Base-by-base conservation (phyloP, 2,329 filamentous ascomycete genomes). In the Curvularia spicifera region DNA sequence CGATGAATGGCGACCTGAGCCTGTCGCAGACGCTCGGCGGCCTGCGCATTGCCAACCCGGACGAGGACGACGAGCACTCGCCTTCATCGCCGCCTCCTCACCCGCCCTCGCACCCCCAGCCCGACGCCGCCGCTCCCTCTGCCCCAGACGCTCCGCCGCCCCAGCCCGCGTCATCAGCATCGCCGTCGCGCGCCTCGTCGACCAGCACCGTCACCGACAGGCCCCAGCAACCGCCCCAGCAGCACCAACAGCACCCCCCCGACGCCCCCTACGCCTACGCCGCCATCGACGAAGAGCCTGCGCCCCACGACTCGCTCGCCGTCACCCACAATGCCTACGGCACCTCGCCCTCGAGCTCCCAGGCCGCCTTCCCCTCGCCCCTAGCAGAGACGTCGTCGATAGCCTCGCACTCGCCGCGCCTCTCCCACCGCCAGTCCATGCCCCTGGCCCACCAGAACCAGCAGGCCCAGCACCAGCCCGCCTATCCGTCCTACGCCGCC, bases 1-100 rank as follows among this genome's bases (percentile, higher is more conserved):
- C 75, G 78, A 97, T 97, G 93, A 91, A 93, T 81, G 91, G 91
- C 79, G 93, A 97, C 82, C 82, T 97, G 76, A 96, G 91, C 79
- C 87, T 98, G 67, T 95, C 93, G 74, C 91, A 93, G 81, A 91
- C 92, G 73, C 85, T 98, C 73, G 95, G 95, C 73, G 94, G 94
- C 72, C 83, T 99, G 78, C 91, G 94, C 77, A 98, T 99, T 78
- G 94, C 95, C 71, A 99, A 98, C 78, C 94, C 94, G 54, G 93
- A 97, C 80, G 88, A 95, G 80, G 84, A 86, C 60, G 81, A 81
- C 60, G 42, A 44, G 31, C 8, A 15, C 48, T 42, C 39, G 13
- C n/a, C 13, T 22, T 10, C 31, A 7, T 31, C 47, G 9, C 33
- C 47, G 9, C 15, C 28, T 3, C 18, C 43, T n/a, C 24, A 31